Base-by-base conservation (phyloP, 306 rosid species). In the Quercus engelmannii region DNA sequence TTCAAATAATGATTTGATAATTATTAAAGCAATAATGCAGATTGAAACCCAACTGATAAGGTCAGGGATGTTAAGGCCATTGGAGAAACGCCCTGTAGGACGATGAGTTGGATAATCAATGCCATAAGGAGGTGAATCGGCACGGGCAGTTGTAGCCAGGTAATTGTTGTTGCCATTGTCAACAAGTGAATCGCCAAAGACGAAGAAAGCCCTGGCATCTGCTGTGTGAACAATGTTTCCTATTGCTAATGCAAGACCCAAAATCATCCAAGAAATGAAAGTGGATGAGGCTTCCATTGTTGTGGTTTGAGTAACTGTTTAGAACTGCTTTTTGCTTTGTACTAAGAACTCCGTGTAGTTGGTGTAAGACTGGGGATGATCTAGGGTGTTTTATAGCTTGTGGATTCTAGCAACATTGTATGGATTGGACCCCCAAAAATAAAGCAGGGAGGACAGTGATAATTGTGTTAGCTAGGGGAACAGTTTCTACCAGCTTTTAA, bases 41-140 rank as follows among this genome's bases (percentile, higher is more conserved):
- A 3, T 26, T 2, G 33, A 35, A 49, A 76, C 82, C 63, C 56
- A 77, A 88, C 95, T 87, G 69, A 89, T 89, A 10, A 91, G 80
- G 80, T 91, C 96, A 0, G 91, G 91, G 69, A 91, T 87, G 74
- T 89, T 91, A 75, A 82, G 80, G 85, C 96, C 96, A 28, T 91
- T 91, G 26, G 96, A 91, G 81, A 91, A 91, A 18, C 93, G 88
- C 35, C 91, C 90, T 1, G 96, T 86, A 26, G 96, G 78, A 28
- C 74, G 85, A 21, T 86, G 86, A 51, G 91, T 83, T 14, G 88
- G 91, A 28, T 70, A 87, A 67, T 89, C 93, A 73, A 91, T 91
- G 74, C 91, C 96, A 72, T 89, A 89, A 76, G 96, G 96, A 71
- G 88, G 90, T 6, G 96, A 73, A 73, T 91, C 91, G n/a, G 93